phyloP scores from a whole-genome alignment of 805 yeast genomes.

The Peterozyma xylosa region DNA sequence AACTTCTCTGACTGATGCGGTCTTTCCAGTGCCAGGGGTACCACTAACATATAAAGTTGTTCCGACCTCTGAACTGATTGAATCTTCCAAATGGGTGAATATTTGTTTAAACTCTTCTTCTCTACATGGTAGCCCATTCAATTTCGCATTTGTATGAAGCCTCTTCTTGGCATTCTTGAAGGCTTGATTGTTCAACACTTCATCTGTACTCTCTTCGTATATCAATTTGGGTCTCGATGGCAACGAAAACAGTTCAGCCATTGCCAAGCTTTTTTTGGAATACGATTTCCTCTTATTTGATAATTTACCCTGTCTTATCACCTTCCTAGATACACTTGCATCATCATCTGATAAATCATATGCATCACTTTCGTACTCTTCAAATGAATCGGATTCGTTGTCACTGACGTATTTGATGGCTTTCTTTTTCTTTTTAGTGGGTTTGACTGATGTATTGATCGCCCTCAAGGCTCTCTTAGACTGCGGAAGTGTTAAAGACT shows the following conservation, averaged over 20 bases:
- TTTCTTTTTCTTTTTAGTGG: constrained; percentile 11
- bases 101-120: constrained; percentile 74
- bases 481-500: constrained; percentile 21
- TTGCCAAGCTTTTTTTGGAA: constrained; percentile 6
- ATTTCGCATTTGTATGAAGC: constrained; percentile 29
- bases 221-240: constrained; percentile 7
- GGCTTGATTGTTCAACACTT: constrained; percentile 14
- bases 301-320: constrained; percentile 5
- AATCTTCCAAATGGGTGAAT: constrained; percentile 60
- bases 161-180: constrained; percentile 30
- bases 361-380: constrained; percentile 1
- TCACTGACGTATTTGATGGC: constrained; percentile 6
- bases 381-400: constrained; percentile 14
- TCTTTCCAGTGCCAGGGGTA: constrained; percentile 97
- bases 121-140: constrained; percentile 69
- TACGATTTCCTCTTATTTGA: not conserved
- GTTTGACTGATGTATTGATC: constrained; percentile 11
- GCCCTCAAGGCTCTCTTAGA: constrained; percentile 8
- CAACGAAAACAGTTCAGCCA: constrained; percentile 8
- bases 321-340: constrained; percentile 5
- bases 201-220: constrained; percentile 8
- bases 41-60: constrained; percentile 89
- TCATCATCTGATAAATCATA: constrained; percentile 1
- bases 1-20: constrained; percentile 87
- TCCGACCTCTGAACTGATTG: constrained; percentile 66